phyloP scores from a whole-genome alignment of 345 rosid species.

The Lenwebbia sp. region DNA sequence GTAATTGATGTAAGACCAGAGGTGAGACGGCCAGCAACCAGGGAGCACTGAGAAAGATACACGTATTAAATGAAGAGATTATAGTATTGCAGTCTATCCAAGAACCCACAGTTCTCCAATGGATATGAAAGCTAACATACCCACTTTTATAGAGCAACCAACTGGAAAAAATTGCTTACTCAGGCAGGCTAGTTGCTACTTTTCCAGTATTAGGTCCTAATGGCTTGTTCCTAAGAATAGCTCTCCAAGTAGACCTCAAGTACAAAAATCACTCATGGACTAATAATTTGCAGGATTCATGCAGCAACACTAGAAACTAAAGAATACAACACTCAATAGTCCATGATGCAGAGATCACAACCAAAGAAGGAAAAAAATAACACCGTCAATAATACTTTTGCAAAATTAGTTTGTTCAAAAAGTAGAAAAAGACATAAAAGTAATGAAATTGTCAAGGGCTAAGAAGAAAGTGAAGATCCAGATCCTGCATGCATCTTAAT shows the following conservation, averaged over 20 bases:
- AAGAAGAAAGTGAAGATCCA: background rate
- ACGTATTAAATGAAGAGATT: background rate
- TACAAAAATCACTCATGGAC: background rate
- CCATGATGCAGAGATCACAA: background rate
- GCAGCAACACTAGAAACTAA: background rate
- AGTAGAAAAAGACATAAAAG: background rate
- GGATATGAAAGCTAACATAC: background rate
- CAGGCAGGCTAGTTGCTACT: background rate
- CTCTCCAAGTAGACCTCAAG: background rate
- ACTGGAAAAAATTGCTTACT: background rate
- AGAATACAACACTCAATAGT: background rate
- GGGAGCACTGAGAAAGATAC: conserved; percentile 48
- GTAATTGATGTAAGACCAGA: conserved; percentile 44
- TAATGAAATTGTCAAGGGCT: background rate
- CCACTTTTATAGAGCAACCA: background rate
- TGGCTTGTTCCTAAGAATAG: background rate
- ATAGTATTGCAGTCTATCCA: background rate
- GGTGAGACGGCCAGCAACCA: conserved; percentile 65
- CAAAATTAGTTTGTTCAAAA: background rate
- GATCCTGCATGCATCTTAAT: background rate
- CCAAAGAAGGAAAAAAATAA: background rate
- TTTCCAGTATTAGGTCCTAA: background rate
- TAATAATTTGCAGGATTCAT: background rate
- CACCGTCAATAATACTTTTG: background rate
- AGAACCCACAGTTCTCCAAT: background rate